phyloP scores from a whole-genome alignment of 2,329 filamentous ascomycete species.

The Colletotrichum godetiae region DNA sequence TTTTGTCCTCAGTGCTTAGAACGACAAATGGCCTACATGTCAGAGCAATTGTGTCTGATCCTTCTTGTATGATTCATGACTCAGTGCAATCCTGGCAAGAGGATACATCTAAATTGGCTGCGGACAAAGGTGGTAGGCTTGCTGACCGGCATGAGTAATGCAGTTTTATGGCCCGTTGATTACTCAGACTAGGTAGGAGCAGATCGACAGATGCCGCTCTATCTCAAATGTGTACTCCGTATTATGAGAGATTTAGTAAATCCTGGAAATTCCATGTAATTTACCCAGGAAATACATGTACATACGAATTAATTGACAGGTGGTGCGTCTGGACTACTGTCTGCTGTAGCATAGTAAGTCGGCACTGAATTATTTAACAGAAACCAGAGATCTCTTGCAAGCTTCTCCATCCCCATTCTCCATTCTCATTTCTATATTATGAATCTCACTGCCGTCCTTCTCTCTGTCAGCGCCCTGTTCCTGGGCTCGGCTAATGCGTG shows the following conservation, averaged over 20 bases:
- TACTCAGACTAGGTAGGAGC: not conserved
- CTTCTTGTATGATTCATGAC: not conserved
- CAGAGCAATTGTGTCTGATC: not conserved
- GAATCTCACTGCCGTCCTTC: not conserved
- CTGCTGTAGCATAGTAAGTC: too few species aligned
- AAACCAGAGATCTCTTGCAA: not conserved
- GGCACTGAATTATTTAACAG: not conserved
- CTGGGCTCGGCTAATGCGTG: slow-evolving; percentile 4
- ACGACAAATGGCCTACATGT: not conserved
- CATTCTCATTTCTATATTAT: not conserved
- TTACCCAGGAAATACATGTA: too few species aligned
- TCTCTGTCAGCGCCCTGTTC: not conserved
- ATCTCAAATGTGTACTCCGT: not conserved
- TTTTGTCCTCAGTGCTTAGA: too few species aligned
- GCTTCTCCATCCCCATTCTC: not conserved
- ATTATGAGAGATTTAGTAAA: not conserved
- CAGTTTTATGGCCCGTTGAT: not conserved
- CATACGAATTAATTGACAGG: too few species aligned
- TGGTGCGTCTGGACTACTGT: too few species aligned
- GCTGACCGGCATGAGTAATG: not conserved
- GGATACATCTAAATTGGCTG: not conserved
- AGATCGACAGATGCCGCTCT: not conserved
- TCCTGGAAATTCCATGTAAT: not conserved
- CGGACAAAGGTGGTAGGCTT: not conserved
- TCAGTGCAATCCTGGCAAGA: not conserved